Percentiles rank a stretch among this genome's conserved stretches.
Evolutionary conservation across 192 early-diverging fungal genomes (phyloP).

Genomic region (Umbelopsis sp.): DNA sequence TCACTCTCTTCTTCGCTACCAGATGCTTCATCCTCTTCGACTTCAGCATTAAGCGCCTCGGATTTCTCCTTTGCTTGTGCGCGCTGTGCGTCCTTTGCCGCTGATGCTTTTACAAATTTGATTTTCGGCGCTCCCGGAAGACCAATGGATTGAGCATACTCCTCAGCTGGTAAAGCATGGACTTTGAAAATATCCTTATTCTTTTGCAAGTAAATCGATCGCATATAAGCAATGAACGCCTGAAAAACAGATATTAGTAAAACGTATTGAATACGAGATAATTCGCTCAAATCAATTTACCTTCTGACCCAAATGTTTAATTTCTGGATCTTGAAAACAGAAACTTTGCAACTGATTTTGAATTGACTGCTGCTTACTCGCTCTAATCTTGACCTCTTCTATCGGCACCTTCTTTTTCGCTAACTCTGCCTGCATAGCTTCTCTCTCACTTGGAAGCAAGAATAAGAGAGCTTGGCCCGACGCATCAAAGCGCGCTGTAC

Average conservation of each 20-base stretch:
- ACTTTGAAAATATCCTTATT: constrained; percentile 94
- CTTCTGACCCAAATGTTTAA: constrained; percentile 97
- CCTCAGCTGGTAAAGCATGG: constrained; percentile 81
- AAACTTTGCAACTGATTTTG: constrained; percentile 84
- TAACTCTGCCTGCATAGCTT: constrained; percentile 78
- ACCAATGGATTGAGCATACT: constrained; percentile 88
- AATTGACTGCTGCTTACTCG: constrained; percentile 78
- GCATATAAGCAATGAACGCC: constrained; percentile 94
- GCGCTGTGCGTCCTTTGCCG: constrained; percentile 34
- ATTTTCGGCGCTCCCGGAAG: constrained; percentile 94
- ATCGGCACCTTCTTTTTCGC: constrained; percentile 82
- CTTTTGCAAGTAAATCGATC: constrained; percentile 87
- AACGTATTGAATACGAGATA: too few species aligned
- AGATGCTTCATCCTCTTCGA: constrained; percentile 42
- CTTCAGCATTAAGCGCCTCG: constrained; percentile 25
- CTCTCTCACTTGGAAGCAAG: constrained; percentile 85
- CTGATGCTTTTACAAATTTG: constrained; percentile 74
- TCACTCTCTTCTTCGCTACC: constrained; percentile 44
- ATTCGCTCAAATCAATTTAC: too few species aligned
- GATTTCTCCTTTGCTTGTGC: constrained; percentile 41
- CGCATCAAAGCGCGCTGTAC: constrained; percentile 94
- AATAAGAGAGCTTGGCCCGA: constrained; percentile 87
- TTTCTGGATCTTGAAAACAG: constrained; percentile 92
- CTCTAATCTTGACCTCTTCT: constrained; percentile 86
- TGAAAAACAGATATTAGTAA: constrained; percentile 29